Conservation (phyloP, 768 basidiomycete genomes). For the Auricularia sp. region DNA sequence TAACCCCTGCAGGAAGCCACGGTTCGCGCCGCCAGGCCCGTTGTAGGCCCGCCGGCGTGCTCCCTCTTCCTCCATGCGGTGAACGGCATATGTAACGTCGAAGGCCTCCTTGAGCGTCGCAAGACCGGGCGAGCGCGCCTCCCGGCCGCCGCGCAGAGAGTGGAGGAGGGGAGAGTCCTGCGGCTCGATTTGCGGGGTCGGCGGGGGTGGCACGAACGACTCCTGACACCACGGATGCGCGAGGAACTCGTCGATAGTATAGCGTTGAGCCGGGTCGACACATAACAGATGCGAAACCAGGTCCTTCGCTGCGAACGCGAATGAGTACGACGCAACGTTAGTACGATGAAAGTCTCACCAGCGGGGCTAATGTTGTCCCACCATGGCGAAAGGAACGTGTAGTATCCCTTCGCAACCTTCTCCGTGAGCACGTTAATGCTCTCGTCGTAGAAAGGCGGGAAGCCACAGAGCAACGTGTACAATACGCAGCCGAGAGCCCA, state of each 20-base stretch:
- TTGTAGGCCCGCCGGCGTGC: constrained; percentile 76
- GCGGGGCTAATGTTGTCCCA: constrained; percentile 90
- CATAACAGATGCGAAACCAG: constrained; percentile 90
- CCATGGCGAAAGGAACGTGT: constrained; percentile 98
- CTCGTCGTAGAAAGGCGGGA: constrained; percentile 98
- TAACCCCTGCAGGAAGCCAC: constrained; percentile 72
- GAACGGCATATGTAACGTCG: constrained; percentile 97
- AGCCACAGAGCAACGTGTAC: constrained; percentile 95
- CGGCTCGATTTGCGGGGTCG: constrained; percentile 49
- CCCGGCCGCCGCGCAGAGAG: constrained; percentile 59
- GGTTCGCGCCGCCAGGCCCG: constrained; percentile 59
- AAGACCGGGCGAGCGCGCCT: constrained; percentile 83
- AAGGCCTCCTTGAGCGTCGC: constrained; percentile 95
- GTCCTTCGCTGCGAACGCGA: constrained; percentile 66
- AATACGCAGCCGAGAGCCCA: constrained; percentile 99
- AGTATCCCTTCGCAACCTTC: constrained; percentile 94
- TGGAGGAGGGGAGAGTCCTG: constrained; percentile 88
- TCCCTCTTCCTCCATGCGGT: constrained; percentile 99
- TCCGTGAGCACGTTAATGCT: constrained; percentile 96
- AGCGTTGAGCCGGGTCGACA: constrained; percentile 89
- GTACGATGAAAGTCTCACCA: constrained; percentile 35
- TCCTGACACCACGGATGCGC: constrained; percentile 92
- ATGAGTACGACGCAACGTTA: constrained; percentile 5
- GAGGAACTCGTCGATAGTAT: constrained; percentile 96
- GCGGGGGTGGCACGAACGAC: constrained; percentile 49